Evolutionary conservation across 2,329 filamentous ascomycete species (phyloP).

Genomic region (Paraphaeosphaeria sporulosa): DNA sequence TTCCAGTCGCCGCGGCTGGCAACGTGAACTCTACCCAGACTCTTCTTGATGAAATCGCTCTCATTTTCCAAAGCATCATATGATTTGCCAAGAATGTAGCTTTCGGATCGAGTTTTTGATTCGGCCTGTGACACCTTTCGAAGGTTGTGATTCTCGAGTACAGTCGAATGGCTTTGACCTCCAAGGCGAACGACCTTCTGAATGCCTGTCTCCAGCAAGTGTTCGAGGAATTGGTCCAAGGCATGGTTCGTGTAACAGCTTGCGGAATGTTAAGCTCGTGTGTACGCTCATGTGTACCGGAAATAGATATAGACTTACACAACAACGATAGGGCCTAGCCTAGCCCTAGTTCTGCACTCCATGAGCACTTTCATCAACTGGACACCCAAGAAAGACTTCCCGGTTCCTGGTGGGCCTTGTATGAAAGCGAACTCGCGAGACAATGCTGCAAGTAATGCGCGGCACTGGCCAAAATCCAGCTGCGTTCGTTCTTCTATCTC

Average conservation of each 20-base stretch:
- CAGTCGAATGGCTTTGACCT: constrained; percentile 62
- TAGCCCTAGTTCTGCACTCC: constrained; percentile 45
- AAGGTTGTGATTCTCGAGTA: constrained; percentile 61
- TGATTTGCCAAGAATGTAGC: constrained; percentile 15
- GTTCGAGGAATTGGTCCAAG: constrained; percentile 66
- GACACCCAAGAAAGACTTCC: constrained; percentile 69
- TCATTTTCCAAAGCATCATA: constrained; percentile 26
- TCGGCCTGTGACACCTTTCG: constrained; percentile 33
- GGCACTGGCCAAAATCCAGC: constrained; percentile 61
- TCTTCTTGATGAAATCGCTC: neutral
- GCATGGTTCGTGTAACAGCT: constrained; percentile 62
- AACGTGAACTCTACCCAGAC: neutral
- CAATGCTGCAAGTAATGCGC: constrained; percentile 63
- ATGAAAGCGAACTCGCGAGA: constrained; percentile 65
- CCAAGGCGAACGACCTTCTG: constrained; percentile 69
- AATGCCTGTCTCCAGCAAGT: constrained; percentile 60
- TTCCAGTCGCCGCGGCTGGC: constrained; percentile 24
- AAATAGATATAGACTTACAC: constrained; percentile 36
- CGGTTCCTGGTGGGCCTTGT: constrained; percentile 75
- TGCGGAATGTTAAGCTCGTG: neutral
- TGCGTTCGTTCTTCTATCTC: constrained; percentile 22
- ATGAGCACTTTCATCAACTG: constrained; percentile 66
- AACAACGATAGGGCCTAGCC: constrained; percentile 56
- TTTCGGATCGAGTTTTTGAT: constrained; percentile 29
- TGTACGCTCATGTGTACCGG: no score